Conservation (phyloP, 176 grass and related monocot genomes). For the Hordeum marinum region DNA sequence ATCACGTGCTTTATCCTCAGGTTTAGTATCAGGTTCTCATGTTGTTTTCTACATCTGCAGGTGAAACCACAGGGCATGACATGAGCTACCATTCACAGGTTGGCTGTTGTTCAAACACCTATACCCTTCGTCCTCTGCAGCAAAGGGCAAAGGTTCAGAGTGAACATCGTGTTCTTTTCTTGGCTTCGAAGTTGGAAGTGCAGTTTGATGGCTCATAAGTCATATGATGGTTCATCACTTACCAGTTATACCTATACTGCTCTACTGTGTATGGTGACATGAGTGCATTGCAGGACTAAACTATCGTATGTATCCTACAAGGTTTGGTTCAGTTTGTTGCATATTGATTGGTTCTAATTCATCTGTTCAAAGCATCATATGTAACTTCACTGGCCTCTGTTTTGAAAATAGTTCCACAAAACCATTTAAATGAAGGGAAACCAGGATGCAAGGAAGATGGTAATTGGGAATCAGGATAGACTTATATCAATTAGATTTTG, state of each 20-base stretch:
- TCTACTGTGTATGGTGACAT: not conserved
- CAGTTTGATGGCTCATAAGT: not conserved
- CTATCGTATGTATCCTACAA: not conserved
- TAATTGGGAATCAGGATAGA: not conserved
- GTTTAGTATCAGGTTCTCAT: constrained; percentile 5
- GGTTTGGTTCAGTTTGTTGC: not conserved
- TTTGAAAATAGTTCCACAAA: not conserved
- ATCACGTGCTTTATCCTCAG: constrained; percentile 10
- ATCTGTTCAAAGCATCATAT: not conserved
- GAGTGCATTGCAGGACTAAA: not conserved
- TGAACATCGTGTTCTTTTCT: not conserved
- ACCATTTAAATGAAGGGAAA: not conserved
- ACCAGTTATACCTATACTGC: not conserved
- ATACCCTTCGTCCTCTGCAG: not conserved
- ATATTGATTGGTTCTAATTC: not conserved
- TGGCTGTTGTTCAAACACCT: not conserved
- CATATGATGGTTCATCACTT: not conserved
- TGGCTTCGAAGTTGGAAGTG: not conserved
- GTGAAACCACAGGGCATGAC: not conserved
- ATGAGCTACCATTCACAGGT: not conserved
- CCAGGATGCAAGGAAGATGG: not conserved
- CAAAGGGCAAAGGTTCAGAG: not conserved
- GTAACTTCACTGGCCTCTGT: not conserved
- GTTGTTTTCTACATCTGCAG: constrained; percentile 17
- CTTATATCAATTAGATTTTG: not conserved